Conservation (phyloP, 2,329 filamentous ascomycete species). For the Claviceps sp. region DNA sequence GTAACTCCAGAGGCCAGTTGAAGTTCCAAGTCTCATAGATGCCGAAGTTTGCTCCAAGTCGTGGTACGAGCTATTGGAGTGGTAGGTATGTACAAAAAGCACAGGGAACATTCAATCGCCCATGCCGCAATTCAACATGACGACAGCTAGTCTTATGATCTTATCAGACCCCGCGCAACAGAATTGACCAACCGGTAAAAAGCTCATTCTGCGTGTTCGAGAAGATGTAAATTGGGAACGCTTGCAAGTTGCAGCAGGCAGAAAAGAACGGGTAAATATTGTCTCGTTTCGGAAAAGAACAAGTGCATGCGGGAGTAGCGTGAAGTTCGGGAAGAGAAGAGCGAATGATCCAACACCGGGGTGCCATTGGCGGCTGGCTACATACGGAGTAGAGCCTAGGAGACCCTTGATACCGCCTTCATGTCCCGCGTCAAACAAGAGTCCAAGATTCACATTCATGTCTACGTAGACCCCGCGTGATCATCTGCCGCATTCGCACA, state of each 20-base stretch:
- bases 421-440: too few species aligned
- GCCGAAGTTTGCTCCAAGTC: neutral
- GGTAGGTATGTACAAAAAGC: slow-evolving; percentile 13
- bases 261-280: neutral
- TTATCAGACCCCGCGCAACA: slow-evolving; percentile 16
- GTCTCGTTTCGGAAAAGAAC: neutral
- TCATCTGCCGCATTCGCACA: neutral
- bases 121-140: slow-evolving; percentile 14
- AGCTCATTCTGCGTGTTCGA: neutral
- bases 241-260: neutral
- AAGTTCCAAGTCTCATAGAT: neutral
- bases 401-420: too few species aligned
- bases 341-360: too few species aligned
- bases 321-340: neutral
- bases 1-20: neutral
- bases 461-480: neutral
- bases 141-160: slow-evolving; percentile 15
- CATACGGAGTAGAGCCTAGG: too few species aligned
- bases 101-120: slow-evolving; percentile 11
- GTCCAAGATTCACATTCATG: too few species aligned
- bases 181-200: slow-evolving; percentile 4
- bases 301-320: neutral
- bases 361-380: too few species aligned
- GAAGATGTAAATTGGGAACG: neutral
- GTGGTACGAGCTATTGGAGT: neutral